phyloP scores from a whole-genome alignment of 1,284 basidiomycete genomes.

The Jaminaea rosea region DNA sequence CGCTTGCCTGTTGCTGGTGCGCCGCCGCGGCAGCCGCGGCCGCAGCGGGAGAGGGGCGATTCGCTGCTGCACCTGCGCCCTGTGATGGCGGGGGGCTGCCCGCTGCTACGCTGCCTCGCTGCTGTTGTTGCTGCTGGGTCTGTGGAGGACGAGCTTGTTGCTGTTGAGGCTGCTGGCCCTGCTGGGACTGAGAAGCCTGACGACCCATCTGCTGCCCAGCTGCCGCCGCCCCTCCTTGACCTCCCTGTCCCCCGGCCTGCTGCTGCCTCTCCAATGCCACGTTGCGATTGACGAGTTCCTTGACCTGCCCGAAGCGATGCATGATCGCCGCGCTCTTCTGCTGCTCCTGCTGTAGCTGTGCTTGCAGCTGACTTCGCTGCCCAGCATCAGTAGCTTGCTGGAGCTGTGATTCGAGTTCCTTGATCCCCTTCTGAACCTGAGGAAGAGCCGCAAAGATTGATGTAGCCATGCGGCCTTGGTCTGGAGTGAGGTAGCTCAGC shows the following conservation, averaged over 20 bases:
- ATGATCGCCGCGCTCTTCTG: background rate
- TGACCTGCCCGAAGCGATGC: background rate
- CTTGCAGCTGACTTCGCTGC: too few relatives aligned
- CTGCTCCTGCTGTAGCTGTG: background rate
- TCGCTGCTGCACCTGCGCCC: conserved; percentile 1
- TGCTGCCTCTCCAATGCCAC: background rate
- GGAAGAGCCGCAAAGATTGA: background rate
- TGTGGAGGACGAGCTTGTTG: conserved; percentile 11
- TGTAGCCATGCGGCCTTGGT: background rate
- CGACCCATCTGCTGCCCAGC: conserved; percentile 13
- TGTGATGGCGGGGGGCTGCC: background rate
- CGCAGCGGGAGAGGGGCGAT: conserved; percentile 17
- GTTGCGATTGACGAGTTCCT: background rate
- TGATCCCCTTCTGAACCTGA: background rate
- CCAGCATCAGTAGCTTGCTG: background rate
- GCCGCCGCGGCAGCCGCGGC: conserved; percentile 1
- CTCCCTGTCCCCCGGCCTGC: background rate
- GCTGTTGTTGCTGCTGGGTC: background rate
- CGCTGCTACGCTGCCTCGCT: background rate
- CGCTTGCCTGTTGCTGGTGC: background rate
- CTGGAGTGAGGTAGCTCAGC: background rate
- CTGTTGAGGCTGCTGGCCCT: conserved; percentile 12
- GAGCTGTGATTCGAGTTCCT: background rate
- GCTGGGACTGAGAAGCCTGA: conserved; percentile 18
- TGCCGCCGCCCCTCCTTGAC: background rate